Conservation (phyloP, 257 asterid species). For the Solanum pinnatisectum region DNA sequence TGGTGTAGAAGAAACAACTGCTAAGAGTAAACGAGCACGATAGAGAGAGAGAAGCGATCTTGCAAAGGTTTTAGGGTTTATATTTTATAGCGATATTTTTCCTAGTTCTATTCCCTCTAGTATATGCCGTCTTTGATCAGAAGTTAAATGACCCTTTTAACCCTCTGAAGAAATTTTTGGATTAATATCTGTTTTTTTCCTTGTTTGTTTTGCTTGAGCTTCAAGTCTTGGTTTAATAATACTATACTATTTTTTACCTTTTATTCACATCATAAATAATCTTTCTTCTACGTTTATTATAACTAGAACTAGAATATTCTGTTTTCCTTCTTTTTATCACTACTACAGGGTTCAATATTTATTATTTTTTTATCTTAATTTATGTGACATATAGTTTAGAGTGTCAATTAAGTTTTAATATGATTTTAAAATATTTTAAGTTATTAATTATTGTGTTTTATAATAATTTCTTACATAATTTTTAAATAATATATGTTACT, state of each 20-base stretch:
- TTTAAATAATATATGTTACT: too few relatives aligned
- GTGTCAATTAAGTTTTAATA: neutral
- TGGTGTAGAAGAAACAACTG: neutral
- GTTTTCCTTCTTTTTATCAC: neutral
- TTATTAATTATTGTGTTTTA: too few relatives aligned
- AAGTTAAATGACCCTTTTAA: neutral
- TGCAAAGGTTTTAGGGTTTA: constrained; percentile 3
- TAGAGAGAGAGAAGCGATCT: neutral
- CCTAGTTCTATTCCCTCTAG: neutral
- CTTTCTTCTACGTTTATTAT: neutral
- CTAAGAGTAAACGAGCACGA: neutral
- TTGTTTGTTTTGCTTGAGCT: neutral
- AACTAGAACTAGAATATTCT: neutral
- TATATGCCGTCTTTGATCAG: neutral
- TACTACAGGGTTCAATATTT: neutral
- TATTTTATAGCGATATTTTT: neutral
- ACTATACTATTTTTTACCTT: neutral
- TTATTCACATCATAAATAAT: neutral
- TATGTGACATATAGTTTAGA: neutral
- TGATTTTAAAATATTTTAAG: too few relatives aligned
- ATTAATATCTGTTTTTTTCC: neutral
- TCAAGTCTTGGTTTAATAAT: neutral
- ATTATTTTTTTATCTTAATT: too few relatives aligned
- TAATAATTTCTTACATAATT: too few relatives aligned
- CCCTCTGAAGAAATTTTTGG: neutral